Base-by-base conservation (phyloP, 495 filamentous ascomycete genomes). In the Rhypophila decipiens region DNA sequence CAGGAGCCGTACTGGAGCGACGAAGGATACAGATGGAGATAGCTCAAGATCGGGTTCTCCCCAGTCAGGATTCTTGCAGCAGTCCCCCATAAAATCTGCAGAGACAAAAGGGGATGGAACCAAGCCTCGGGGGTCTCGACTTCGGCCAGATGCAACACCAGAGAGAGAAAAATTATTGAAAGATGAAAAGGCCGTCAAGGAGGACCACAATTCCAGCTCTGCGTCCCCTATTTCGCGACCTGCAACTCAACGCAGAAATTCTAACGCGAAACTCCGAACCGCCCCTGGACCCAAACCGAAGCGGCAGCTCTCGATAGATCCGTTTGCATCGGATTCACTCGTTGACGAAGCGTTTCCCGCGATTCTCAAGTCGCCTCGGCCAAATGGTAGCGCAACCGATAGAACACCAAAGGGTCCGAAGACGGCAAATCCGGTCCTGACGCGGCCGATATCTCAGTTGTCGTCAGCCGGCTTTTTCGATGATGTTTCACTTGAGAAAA, bases 201-300 rank as follows among this genome's bases (percentile, higher is more conserved):
- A n/a, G n/a, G 45, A 13, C 53, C 51, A 18, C 60, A 53, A 10
- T 44, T 35, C 13, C 52, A 31, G 27, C 31, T 50, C 51, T 15
- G 20, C 47, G 3, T 33, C 31, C 4, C 42, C 55, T 4, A 15
- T 33, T 17, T 19, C 49, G 21, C 55, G 58, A 11, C 38, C 64
- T 1, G 41, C 48, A 10, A 50, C 49, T n/a, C 55, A 63, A n/a
- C 62, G 71, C 34, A 64, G 65, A 5, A 73, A 70, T 39, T 71
- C 71, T 3, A 73, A 67, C 42, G 61, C 71, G 22, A 69, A 64
- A 39, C 61, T 75, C 34, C 58, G 69, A 37, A 67, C 69, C 3
- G 33, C 57, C 4, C 49, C 68, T 11, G 59, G 63, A 7, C 59
- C 67, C 1, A 65, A 65, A 39, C 51, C 64, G 4, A 67, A 68